A percentile compares a stretch with the other conserved stretches of the same genome.
phyloP scores from a whole-genome alignment of 192 early-diverging fungal species.

The Gamsiella multidivaricata region DNA sequence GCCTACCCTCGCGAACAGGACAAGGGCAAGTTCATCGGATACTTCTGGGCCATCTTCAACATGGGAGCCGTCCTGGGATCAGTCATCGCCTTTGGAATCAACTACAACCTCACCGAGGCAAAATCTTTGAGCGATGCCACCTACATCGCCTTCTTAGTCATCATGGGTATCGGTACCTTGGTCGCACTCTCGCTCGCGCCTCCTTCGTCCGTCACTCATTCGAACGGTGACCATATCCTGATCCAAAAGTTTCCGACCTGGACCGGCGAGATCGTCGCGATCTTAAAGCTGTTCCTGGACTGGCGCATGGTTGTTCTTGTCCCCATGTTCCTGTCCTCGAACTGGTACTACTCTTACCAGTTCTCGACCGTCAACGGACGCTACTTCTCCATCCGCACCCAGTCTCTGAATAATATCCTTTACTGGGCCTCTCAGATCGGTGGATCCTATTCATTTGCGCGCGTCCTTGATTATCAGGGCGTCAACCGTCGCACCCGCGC shows the following conservation, averaged over 20 bases:
- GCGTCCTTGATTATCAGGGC: slow-evolving; percentile 70
- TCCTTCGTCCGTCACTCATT: slow-evolving; percentile 68
- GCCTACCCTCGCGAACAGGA: slow-evolving; percentile 86
- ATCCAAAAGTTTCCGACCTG: slow-evolving; percentile 78
- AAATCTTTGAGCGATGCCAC: slow-evolving; percentile 71
- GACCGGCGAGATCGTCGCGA: slow-evolving; percentile 61
- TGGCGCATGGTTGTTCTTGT: slow-evolving; percentile 75
- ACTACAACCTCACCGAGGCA: slow-evolving; percentile 64
- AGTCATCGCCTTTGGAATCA: slow-evolving; percentile 76
- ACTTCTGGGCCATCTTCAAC: slow-evolving; percentile 91
- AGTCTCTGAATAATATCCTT: slow-evolving; percentile 76
- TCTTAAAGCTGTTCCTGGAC: slow-evolving; percentile 70
- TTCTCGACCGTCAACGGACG: slow-evolving; percentile 67
- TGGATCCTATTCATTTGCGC: slow-evolving; percentile 71
- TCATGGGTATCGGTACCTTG: slow-evolving; percentile 73
- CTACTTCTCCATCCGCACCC: slow-evolving; percentile 76
- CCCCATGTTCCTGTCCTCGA: slow-evolving; percentile 77
- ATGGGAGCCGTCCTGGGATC: slow-evolving; percentile 85
- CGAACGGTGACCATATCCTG: slow-evolving; percentile 75
- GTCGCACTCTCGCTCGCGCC: slow-evolving; percentile 69
- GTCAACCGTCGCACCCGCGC: slow-evolving; percentile 73
- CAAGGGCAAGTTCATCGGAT: slow-evolving; percentile 83
- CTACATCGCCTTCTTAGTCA: slow-evolving; percentile 77
- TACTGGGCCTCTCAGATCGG: slow-evolving; percentile 85
- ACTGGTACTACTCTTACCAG: slow-evolving; percentile 87